A percentile compares a stretch with the other conserved stretches of the same genome.
Evolutionary conservation across 2,329 filamentous ascomycete genomes (phyloP).

Genomic region (Ascocoryne sarcoides): DNA sequence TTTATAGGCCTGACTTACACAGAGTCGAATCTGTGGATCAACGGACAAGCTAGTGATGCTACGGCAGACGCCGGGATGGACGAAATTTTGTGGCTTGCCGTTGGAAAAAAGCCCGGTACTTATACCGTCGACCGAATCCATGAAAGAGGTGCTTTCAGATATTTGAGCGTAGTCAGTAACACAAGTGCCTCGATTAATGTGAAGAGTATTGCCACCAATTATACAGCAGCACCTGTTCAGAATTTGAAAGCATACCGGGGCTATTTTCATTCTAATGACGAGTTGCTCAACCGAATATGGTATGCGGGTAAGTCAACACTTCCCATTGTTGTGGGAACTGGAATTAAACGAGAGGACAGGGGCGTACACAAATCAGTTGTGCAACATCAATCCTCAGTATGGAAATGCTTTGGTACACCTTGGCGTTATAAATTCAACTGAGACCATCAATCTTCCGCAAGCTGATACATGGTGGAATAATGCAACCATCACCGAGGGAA

Average conservation of each 20-base stretch:
- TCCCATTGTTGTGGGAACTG: conserved; percentile 17
- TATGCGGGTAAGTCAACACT: conserved; percentile 33
- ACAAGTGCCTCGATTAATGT: conserved; percentile 18
- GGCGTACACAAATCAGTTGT: conserved; percentile 34
- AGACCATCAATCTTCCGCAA: conserved; percentile 35
- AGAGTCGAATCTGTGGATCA: conserved; percentile 39
- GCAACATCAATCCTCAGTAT: conserved; percentile 22
- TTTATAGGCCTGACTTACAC: conserved; percentile 34
- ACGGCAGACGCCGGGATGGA: conserved; percentile 39
- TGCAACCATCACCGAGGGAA: conserved; percentile 15
- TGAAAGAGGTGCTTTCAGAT: conserved; percentile 42
- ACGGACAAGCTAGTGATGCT: conserved; percentile 35
- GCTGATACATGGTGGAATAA: conserved; percentile 33
- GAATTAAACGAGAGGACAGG: conserved; percentile 20
- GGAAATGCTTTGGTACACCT: conserved; percentile 8
- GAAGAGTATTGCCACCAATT: conserved; percentile 27
- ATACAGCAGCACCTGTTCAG: conserved; percentile 34
- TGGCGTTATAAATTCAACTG: conserved; percentile 14
- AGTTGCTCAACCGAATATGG: conserved; percentile 44
- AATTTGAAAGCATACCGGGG: conserved; percentile 40
- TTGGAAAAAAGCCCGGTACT: conserved; percentile 26
- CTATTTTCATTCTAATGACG: conserved; percentile 41
- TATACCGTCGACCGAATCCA: conserved; percentile 35
- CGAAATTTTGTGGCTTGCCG: conserved; percentile 39
- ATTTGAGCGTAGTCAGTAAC: conserved; percentile 38